Evolutionary conservation across 2,329 filamentous ascomycete species (phyloP).

Genomic region (Beauveria sp.): DNA sequence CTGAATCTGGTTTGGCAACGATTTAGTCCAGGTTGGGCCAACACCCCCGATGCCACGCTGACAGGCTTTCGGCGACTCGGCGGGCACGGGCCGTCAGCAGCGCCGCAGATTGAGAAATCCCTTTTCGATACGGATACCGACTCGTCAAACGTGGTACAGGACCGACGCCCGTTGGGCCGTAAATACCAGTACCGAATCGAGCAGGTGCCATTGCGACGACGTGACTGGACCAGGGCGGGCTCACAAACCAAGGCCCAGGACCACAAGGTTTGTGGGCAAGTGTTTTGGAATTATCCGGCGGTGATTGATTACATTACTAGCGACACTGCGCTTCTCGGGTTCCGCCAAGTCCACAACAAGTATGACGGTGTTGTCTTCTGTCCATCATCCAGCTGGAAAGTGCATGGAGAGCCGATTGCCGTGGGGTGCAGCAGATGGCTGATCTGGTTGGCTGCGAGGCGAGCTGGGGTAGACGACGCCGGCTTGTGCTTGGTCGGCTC

Average conservation of each 20-base stretch:
- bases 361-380: background rate
- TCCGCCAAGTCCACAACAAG: background rate
- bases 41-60: too few relatives aligned
- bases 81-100: conserved; percentile 3
- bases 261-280: background rate
- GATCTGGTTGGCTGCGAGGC: background rate
- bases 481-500: background rate
- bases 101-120: too few relatives aligned
- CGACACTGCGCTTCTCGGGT: background rate
- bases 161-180: conserved; percentile 7
- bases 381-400: background rate
- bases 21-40: too few relatives aligned
- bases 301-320: too few relatives aligned
- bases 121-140: background rate
- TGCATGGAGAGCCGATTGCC: background rate
- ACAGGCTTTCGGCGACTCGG: background rate
- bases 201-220: conserved; percentile 4
- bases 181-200: background rate
- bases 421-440: background rate
- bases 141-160: conserved; percentile 11
- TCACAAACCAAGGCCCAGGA: background rate
- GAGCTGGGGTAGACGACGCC: background rate
- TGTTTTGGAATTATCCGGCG: background rate
- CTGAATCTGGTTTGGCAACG: too few relatives aligned
- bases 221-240: background rate